These are phyloP conservation scores for Peronosclerospora sorghi DNA, from an alignment of 352 stramenopile genomes.

Conservation along the genomic window DNA sequence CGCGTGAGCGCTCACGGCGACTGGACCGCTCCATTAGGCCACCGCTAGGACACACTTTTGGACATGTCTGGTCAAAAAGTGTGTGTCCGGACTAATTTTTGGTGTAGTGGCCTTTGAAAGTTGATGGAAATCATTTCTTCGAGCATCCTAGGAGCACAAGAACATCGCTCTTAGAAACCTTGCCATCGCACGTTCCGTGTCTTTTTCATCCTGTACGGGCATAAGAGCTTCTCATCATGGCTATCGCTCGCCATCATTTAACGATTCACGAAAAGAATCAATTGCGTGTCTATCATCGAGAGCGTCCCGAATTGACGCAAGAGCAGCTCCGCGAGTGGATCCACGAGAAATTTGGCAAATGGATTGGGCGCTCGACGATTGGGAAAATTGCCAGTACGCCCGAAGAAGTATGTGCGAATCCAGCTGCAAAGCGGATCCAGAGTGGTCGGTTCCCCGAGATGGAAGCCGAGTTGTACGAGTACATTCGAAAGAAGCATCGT, in stretches of 20 bases:
- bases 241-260: slow-evolving; percentile 20
- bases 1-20: too few relatives aligned
- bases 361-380: slow-evolving; percentile 29
- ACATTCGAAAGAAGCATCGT: slow-evolving; percentile 7
- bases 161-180: neutral
- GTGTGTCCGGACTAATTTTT: too few relatives aligned
- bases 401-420: slow-evolving; percentile 21
- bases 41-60: too few relatives aligned
- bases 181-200: slow-evolving; percentile 5
- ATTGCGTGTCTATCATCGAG: slow-evolving; percentile 15
- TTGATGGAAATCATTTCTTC: too few relatives aligned
- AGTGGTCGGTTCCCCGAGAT: slow-evolving; percentile 27
- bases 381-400: slow-evolving; percentile 21
- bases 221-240: slow-evolving; percentile 15
- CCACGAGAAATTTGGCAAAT: slow-evolving; percentile 20
- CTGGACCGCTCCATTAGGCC: too few relatives aligned
- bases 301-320: slow-evolving; percentile 22
- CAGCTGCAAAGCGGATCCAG: slow-evolving; percentile 20
- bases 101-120: too few relatives aligned
- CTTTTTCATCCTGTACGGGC: slow-evolving; percentile 11
- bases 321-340: slow-evolving; percentile 31
- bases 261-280: slow-evolving; percentile 33
- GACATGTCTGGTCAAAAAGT: too few relatives aligned
- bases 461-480: slow-evolving; percentile 16
- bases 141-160: slow-evolving; percentile 11